phyloP scores from a whole-genome alignment of 2,329 filamentous ascomycete genomes.

The Aspergillus sergii region DNA sequence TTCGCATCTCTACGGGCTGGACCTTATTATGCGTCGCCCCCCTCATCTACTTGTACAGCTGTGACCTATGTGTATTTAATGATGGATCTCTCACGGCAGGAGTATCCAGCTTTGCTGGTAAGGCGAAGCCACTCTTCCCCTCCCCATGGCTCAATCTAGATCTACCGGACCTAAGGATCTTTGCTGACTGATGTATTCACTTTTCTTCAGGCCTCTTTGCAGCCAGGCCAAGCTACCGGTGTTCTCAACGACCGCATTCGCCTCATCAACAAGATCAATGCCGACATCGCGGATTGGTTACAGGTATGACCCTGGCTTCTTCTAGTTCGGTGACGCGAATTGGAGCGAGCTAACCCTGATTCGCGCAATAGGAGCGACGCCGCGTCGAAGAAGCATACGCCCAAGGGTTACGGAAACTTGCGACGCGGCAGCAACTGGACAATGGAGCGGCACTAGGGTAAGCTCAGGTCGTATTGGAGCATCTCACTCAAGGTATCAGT shows the following conservation, averaged over 20 bases:
- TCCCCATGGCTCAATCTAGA: neutral
- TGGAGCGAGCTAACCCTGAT: constrained; percentile 13
- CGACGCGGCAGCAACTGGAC: constrained; percentile 73
- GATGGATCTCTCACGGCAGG: constrained; percentile 80
- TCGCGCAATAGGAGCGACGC: constrained; percentile 73
- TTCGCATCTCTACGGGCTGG: neutral
- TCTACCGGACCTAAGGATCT: neutral
- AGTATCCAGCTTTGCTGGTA: constrained; percentile 95
- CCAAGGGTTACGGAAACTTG: constrained; percentile 76
- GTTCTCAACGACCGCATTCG: constrained; percentile 85
- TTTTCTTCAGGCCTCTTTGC: constrained; percentile 69
- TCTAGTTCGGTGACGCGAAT: constrained; percentile 11
- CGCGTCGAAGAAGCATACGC: constrained; percentile 90
- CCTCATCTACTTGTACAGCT: constrained; percentile 14
- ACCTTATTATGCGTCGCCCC: constrained; percentile 37
- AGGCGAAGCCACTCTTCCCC: constrained; percentile 36
- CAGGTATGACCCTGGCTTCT: constrained; percentile 63
- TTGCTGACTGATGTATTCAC: neutral
- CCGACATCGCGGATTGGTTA: constrained; percentile 94
- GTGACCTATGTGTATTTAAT: constrained; percentile 29
- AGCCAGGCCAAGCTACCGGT: constrained; percentile 78
- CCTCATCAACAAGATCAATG: constrained; percentile 82
- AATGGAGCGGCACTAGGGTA: constrained; percentile 84
- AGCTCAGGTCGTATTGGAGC: constrained; percentile 31
- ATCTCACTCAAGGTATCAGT: neutral